Evolutionary conservation across 352 stramenopile species (phyloP).

Genomic region (Globisporangium emineosum): DNA sequence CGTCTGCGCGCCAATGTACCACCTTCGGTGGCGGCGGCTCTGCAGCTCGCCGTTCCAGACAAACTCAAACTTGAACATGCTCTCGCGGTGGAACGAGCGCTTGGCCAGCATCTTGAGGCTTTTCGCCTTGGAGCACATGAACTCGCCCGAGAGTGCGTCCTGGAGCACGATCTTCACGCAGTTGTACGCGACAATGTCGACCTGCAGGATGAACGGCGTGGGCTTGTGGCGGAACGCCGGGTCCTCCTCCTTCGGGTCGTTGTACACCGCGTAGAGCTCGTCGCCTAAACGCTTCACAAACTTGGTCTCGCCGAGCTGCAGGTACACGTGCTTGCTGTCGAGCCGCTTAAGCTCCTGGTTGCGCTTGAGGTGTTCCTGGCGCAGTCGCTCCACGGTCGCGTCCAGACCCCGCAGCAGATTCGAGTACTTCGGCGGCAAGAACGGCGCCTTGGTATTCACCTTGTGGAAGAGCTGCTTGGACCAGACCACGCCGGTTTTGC

Average conservation of each 20-base stretch:
- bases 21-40: conserved; percentile 57
- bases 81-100: conserved; percentile 52
- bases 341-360: conserved; percentile 35
- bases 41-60: conserved; percentile 70
- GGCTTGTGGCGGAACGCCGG: conserved; percentile 58
- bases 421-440: conserved; percentile 34
- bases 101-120: conserved; percentile 44
- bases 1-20: conserved; percentile 67
- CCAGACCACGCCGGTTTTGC: conserved; percentile 69
- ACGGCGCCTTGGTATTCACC: conserved; percentile 43
- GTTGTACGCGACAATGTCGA: conserved; percentile 49
- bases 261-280: conserved; percentile 47
- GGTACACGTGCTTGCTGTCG: conserved; percentile 50
- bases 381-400: conserved; percentile 30
- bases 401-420: conserved; percentile 33
- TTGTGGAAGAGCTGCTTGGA: conserved; percentile 71
- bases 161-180: conserved; percentile 48
- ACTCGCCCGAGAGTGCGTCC: conserved; percentile 39
- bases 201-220: conserved; percentile 40
- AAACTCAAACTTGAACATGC: conserved; percentile 64
- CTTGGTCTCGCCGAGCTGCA: conserved; percentile 30
- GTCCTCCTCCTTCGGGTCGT: conserved; percentile 59
- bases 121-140: conserved; percentile 50
- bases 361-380: conserved; percentile 24
- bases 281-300: conserved; percentile 60